Evolutionary conservation across 2,329 filamentous ascomycete species (phyloP).

Genomic region (Fusarium protoensiforme): DNA sequence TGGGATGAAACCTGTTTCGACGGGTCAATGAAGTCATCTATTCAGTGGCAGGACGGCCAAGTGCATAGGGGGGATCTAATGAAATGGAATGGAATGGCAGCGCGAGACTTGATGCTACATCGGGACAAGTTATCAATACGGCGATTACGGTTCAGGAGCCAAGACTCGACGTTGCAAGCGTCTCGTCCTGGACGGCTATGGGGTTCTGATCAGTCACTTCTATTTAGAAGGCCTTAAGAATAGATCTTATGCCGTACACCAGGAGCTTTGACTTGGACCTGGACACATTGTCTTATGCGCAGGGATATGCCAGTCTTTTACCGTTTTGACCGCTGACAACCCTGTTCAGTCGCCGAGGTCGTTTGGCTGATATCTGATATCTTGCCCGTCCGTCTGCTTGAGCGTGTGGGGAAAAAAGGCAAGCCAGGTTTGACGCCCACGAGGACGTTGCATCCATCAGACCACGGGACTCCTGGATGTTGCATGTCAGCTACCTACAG

Average conservation of each 20-base stretch:
- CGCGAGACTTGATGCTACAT: neutral
- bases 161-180: neutral
- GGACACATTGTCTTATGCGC: neutral
- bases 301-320: neutral
- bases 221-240: neutral
- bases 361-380: neutral
- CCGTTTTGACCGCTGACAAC: neutral
- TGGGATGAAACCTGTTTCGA: neutral
- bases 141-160: neutral
- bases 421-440: neutral
- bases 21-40: conserved; percentile 21
- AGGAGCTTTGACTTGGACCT: conserved; percentile 3
- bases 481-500: neutral
- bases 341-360: conserved; percentile 1
- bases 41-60: neutral
- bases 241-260: neutral
- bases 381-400: neutral
- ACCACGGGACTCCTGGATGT: conserved; percentile 4
- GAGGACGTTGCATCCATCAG: conserved; percentile 4
- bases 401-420: neutral
- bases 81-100: neutral
- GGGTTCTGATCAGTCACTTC: neutral
- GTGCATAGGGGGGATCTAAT: neutral
- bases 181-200: neutral
- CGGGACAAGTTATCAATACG: neutral